Conservation (phyloP, 495 filamentous ascomycete genomes). For the Neurospora sublineolata region DNA sequence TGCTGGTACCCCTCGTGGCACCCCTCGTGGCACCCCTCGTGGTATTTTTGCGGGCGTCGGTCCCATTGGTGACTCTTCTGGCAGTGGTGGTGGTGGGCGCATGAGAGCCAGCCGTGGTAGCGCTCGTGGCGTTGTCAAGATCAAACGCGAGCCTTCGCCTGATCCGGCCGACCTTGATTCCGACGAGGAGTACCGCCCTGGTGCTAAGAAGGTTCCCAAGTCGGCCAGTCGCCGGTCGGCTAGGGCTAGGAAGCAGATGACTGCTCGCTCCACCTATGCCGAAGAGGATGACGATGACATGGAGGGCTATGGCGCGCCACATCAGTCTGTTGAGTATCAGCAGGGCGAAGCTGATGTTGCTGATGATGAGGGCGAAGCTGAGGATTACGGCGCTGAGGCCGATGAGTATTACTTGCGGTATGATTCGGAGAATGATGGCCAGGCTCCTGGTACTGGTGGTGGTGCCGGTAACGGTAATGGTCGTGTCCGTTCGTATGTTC, state of each 20-base stretch:
- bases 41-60: background rate
- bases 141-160: constrained; percentile 1
- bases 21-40: background rate
- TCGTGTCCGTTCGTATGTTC: background rate
- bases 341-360: background rate
- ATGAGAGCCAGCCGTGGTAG: background rate
- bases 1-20: background rate
- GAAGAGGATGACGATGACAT: constrained; percentile 1
- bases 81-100: background rate
- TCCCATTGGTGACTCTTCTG: background rate
- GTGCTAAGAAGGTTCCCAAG: background rate
- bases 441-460: background rate
- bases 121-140: background rate
- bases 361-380: constrained; percentile 1
- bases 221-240: background rate
- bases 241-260: background rate
- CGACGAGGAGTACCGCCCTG: constrained; percentile 3
- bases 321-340: background rate
- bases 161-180: constrained; percentile 3
- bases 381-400: background rate
- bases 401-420: background rate
- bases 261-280: background rate
- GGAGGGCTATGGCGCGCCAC: background rate
- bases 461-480: background rate
- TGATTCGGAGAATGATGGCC: background rate